A percentile compares a stretch with the other conserved stretches of the same genome.
Evolutionary conservation across 2,329 filamentous ascomycete genomes (phyloP).

Genomic region (Colletotrichum sp.): DNA sequence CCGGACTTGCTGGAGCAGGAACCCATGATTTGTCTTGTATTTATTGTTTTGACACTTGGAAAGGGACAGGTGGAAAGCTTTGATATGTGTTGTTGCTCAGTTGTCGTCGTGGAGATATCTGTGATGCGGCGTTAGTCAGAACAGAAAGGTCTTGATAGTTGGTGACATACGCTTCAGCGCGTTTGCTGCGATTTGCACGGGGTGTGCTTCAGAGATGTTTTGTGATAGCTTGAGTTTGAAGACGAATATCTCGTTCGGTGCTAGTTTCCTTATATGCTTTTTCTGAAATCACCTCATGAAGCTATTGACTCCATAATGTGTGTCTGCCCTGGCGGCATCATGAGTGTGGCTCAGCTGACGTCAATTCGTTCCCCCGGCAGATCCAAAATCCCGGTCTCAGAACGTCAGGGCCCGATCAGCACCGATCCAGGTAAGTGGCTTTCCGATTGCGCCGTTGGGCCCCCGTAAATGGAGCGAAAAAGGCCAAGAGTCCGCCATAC

Average conservation of each 20-base stretch:
- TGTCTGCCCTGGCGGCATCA: not conserved
- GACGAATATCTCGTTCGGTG: no score
- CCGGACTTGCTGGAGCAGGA: not conserved
- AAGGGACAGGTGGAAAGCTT: not conserved
- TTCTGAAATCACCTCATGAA: no score
- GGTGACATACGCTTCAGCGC: no score
- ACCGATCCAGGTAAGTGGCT: not conserved
- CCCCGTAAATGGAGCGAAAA: not conserved
- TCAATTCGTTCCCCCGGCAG: not conserved
- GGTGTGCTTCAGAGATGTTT: no score
- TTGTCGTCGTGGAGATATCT: not conserved
- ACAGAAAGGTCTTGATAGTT: no score
- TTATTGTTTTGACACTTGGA: accelerated
- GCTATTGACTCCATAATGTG: no score
- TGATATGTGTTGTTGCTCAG: not conserved
- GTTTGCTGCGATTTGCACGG: no score
- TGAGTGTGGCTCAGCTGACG: not conserved
- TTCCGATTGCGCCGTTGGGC: not conserved
- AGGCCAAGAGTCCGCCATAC: not conserved
- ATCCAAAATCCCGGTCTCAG: not conserved
- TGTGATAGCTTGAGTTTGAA: no score
- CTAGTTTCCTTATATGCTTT: not conserved
- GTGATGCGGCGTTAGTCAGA: no score
- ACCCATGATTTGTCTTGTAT: not conserved
- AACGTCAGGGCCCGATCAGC: accelerated